These are phyloP conservation scores for Pulveroboletus sp. DNA, from an alignment of 1,284 basidiomycete species.

Conservation along the genomic window DNA sequence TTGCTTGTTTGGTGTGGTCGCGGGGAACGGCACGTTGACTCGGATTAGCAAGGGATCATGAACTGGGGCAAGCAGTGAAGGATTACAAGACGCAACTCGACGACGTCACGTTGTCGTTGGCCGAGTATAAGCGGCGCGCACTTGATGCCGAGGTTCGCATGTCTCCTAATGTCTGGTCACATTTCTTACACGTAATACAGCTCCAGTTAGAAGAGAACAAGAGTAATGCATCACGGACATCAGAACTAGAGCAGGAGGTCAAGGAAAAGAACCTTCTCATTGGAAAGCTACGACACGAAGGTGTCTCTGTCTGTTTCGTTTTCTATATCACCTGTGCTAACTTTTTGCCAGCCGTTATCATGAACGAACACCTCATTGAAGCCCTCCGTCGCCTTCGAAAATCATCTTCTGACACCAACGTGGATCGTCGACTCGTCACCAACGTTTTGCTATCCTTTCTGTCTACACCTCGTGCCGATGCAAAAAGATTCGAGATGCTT, in stretches of 20 bases:
- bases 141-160: constrained; percentile 76
- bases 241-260: constrained; percentile 82
- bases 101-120: constrained; percentile 70
- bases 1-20: background rate
- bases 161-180: background rate
- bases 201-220: constrained; percentile 74
- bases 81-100: constrained; percentile 79
- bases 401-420: constrained; percentile 84
- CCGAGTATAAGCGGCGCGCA: constrained; percentile 85
- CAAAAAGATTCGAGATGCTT: constrained; percentile 97
- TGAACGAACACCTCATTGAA: constrained; percentile 97
- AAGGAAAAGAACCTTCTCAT: constrained; percentile 94
- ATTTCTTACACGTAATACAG: constrained; percentile 37
- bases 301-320: constrained; percentile 43
- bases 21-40: constrained; percentile 15
- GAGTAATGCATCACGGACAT: constrained; percentile 63
- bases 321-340: constrained; percentile 5
- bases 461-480: constrained; percentile 85
- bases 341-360: constrained; percentile 72
- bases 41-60: constrained; percentile 61
- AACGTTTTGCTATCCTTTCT: constrained; percentile 95
- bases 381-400: constrained; percentile 90
- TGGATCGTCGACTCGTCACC: constrained; percentile 91
- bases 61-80: constrained; percentile 74
- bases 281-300: constrained; percentile 92